These are phyloP conservation scores for Acrocalymma vagum DNA, from an alignment of 2,329 filamentous ascomycete genomes.

Conservation along the genomic window DNA sequence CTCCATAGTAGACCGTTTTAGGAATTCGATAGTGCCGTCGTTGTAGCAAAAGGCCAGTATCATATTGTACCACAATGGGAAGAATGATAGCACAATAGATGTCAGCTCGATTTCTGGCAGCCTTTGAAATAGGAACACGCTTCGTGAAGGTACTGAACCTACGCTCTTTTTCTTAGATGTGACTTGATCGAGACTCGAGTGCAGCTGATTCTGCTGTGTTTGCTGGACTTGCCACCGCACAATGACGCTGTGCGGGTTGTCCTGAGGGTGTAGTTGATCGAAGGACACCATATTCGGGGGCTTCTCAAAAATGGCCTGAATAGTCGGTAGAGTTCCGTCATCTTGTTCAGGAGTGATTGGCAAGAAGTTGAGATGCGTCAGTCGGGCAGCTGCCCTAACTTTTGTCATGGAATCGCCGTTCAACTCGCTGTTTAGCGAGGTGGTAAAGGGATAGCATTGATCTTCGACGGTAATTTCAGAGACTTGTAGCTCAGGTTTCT, in stretches of 20 bases:
- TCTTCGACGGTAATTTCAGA: conserved; percentile 38
- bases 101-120: conserved; percentile 73
- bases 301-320: conserved; percentile 78
- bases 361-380: conserved; percentile 80
- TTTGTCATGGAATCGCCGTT: conserved; percentile 30
- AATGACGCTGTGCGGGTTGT: conserved; percentile 76
- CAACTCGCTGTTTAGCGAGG: conserved; percentile 32
- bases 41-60: conserved; percentile 77
- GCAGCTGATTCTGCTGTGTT: conserved; percentile 67
- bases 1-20: conserved; percentile 77
- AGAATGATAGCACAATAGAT: conserved; percentile 75
- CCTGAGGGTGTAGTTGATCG: conserved; percentile 64
- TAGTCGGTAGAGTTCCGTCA: conserved; percentile 67
- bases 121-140: conserved; percentile 57
- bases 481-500: conserved; percentile 42
- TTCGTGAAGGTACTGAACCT: conserved; percentile 40
- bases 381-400: conserved; percentile 40
- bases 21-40: conserved; percentile 82
- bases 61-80: conserved; percentile 74
- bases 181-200: conserved; percentile 80
- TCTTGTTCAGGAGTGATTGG: conserved; percentile 70
- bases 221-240: conserved; percentile 83
- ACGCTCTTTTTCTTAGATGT: conserved; percentile 69
- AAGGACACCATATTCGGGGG: conserved; percentile 48
- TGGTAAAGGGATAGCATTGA: conserved; percentile 37